Conservation (phyloP, 345 rosid species). For the Eucalyptus globulus region DNA sequence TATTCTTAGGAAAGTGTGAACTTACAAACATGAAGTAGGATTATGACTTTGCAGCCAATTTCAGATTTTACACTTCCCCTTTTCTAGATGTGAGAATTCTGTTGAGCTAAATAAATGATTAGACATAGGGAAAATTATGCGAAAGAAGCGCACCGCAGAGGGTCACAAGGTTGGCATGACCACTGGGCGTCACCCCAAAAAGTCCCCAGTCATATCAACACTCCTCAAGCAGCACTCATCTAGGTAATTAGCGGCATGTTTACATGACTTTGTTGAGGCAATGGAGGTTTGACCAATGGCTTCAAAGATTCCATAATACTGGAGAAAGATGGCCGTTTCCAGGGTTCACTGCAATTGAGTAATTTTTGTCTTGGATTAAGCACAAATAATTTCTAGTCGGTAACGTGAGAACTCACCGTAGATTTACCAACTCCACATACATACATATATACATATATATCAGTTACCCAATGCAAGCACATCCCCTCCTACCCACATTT, state of each 20-base stretch:
- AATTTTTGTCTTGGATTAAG: not conserved
- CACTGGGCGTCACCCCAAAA: not conserved
- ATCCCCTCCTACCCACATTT: not conserved
- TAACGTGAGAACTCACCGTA: not conserved
- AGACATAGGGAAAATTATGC: not conserved
- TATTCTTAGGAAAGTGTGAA: not conserved
- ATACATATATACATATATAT: not conserved
- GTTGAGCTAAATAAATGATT: not conserved
- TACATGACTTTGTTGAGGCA: slow-evolving; percentile 40
- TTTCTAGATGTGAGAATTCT: not conserved
- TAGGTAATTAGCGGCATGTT: slow-evolving; percentile 18
- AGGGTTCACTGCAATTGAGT: slow-evolving; percentile 54
- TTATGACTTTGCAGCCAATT: not conserved
- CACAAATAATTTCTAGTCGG: not conserved
- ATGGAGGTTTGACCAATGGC: slow-evolving; percentile 56
- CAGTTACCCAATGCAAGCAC: not conserved
- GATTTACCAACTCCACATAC: not conserved
- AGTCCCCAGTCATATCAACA: not conserved
- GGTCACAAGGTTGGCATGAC: not conserved
- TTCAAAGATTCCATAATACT: slow-evolving; percentile 72
- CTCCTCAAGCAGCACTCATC: not conserved
- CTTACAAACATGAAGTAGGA: not conserved
- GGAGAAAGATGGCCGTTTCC: slow-evolving; percentile 96
- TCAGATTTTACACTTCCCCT: not conserved
- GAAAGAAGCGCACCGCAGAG: not conserved